These are phyloP conservation scores for Coemansia sp. DNA, from an alignment of 192 early-diverging fungal species.

Conservation along the genomic window DNA sequence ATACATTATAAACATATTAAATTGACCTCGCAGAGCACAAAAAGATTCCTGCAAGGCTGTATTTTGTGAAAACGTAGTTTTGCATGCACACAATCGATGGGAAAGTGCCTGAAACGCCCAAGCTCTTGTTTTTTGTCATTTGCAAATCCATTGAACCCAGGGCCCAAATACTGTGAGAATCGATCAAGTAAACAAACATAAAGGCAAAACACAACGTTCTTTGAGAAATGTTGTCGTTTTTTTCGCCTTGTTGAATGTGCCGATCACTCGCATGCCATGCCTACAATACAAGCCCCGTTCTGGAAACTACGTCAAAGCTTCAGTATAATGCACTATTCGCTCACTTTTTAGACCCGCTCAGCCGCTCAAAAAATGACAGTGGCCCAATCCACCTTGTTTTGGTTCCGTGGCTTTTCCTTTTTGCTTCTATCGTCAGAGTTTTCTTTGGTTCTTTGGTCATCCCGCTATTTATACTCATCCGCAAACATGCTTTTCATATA, in stretches of 20 bases:
- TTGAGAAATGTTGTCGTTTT: neutral
- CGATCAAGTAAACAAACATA: conserved; percentile 5
- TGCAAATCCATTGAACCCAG: neutral
- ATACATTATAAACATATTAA: neutral
- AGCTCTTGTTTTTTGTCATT: neutral
- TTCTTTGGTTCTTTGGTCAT: too few relatives aligned
- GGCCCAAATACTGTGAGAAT: neutral
- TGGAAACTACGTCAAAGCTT: neutral
- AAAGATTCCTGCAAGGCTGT: conserved; percentile 2
- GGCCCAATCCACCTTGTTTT: too few relatives aligned
- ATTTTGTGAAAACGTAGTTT: neutral
- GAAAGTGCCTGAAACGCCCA: neutral
- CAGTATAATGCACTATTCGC: conserved; percentile 1
- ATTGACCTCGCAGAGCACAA: neutral
- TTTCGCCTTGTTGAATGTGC: too few relatives aligned
- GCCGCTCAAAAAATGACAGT: too few relatives aligned
- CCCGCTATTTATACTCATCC: too few relatives aligned
- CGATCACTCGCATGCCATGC: conserved; percentile 3
- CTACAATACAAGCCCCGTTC: conserved; percentile 1
- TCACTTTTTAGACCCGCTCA: too few relatives aligned
- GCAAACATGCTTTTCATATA: too few relatives aligned
- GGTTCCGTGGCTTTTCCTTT: too few relatives aligned
- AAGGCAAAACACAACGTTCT: neutral
- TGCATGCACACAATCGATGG: conserved; percentile 7
- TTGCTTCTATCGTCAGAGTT: too few relatives aligned